These are phyloP conservation scores for Buddleja alternifolia DNA, from an alignment of 257 asterid species.

Conservation along the genomic window DNA sequence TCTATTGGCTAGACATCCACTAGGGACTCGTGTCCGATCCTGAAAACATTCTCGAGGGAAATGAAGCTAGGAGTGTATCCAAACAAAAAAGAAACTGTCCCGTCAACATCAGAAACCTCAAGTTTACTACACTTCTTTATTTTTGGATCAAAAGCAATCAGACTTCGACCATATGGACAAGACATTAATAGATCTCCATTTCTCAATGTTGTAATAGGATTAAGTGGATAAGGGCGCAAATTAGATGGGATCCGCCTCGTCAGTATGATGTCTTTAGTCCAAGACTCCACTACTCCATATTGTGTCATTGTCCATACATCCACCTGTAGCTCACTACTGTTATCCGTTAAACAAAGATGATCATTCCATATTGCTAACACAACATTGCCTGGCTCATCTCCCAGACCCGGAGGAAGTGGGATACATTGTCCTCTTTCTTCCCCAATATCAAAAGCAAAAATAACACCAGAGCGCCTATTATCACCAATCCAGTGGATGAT, in stretches of 20 bases:
- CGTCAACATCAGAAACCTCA: slow-evolving; percentile 11
- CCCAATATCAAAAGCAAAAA: slow-evolving; percentile 23
- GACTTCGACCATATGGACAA: background rate
- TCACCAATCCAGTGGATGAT: slow-evolving; percentile 21
- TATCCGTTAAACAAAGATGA: slow-evolving; percentile 20
- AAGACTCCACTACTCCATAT: slow-evolving; percentile 19
- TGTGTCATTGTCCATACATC: slow-evolving; percentile 26
- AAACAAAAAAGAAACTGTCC: background rate
- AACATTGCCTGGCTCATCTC: background rate
- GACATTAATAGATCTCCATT: slow-evolving; percentile 23
- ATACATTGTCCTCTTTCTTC: slow-evolving; percentile 15
- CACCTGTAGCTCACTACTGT: background rate
- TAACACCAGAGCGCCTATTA: background rate
- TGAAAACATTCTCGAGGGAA: background rate
- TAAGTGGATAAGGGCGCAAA: background rate
- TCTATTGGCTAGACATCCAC: too few species aligned
- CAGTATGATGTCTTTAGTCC: slow-evolving; percentile 11
- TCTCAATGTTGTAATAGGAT: slow-evolving; percentile 7
- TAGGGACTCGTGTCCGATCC: too few species aligned
- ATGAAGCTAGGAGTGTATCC: background rate
- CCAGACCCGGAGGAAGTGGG: slow-evolving; percentile 9
- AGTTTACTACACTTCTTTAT: slow-evolving; percentile 2
- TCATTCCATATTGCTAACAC: background rate
- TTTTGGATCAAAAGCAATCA: slow-evolving; percentile 17
- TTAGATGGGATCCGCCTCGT: background rate